phyloP scores from a whole-genome alignment of 345 rosid species.

The Pugionium cornutum region DNA sequence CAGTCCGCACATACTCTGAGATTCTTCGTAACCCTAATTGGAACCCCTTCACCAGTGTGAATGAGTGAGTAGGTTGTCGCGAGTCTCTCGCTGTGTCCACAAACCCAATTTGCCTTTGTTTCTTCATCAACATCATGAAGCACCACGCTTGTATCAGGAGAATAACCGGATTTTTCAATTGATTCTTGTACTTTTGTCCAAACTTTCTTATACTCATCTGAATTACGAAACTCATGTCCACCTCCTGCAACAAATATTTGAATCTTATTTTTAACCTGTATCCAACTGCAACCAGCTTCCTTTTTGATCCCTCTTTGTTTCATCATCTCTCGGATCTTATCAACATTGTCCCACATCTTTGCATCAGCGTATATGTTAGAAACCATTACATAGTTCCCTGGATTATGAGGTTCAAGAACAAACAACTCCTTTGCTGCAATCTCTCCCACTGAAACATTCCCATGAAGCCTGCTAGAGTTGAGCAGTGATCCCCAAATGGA shows the following conservation, averaged over 20 bases:
- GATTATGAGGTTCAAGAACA: conserved; percentile 55
- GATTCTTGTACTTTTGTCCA: conserved; percentile 41
- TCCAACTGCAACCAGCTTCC: conserved; percentile 72
- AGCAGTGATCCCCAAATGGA: conserved; percentile 64
- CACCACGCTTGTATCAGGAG: conserved; percentile 47
- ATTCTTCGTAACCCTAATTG: conserved; percentile 58
- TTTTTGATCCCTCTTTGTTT: conserved; percentile 51
- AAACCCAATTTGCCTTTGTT: conserved; percentile 48
- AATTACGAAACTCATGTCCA: conserved; percentile 46
- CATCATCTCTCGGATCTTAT: conserved; percentile 47
- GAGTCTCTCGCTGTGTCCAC: conserved; percentile 63
- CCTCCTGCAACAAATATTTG: conserved; percentile 57
- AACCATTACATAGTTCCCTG: conserved; percentile 61
- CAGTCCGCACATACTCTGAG: conserved; percentile 65
- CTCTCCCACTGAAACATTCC: conserved; percentile 43
- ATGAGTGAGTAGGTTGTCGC: conserved; percentile 53
- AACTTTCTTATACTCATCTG: conserved; percentile 43
- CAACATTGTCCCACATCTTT: conserved; percentile 59
- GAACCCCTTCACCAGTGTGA: conserved; percentile 45
- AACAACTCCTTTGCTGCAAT: conserved; percentile 48
- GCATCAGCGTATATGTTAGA: conserved; percentile 65
- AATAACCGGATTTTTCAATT: conserved; percentile 47
- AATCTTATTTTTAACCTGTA: conserved; percentile 48
- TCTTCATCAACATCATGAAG: conserved; percentile 63
- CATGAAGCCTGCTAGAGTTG: conserved; percentile 50